Evolutionary conservation across 2,329 filamentous ascomycete genomes (phyloP), one percentile per base, ranked within the genome.

Genomic region (Fusarium denticulatum): DNA sequence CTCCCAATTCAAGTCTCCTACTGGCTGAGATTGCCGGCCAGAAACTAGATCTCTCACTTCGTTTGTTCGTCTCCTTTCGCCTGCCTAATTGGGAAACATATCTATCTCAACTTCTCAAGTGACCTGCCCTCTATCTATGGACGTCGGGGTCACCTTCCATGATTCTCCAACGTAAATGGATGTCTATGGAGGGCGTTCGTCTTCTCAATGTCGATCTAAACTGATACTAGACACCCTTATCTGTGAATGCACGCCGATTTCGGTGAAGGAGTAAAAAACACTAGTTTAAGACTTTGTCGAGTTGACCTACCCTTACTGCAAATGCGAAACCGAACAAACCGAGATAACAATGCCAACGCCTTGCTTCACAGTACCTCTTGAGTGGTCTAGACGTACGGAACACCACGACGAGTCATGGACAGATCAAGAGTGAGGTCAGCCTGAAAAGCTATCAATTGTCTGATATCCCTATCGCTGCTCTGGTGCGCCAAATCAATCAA

Each of bases 401-500:
- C 40, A 45, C 22, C 20, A 28, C 34, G 30, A 24, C 46, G 43
- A 53, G 40, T n/a, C 28, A 28, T 30, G 40, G 22, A 10, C 30
- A n/a, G 46, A 46, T 56, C 26, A 53, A 47, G 28, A 50, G 43
- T 32, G 37, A 43, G 63, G 61, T 53, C 60, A 68, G 61, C 63
- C 16, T 60, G 61, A 58, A 64, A 68, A 64, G 47, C 47, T 69
- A 74, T 67, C 64, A 70, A 64, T 60, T 65, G 37, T 49, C 57
- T 61, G 60, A 67, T 66, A 64, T 66, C 66, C 61, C 49, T 69
- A 61, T 75, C 61, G 64, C 69, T 72, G 49, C 50, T 68, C 60
- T 61, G 52, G 50, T 76, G 71, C 67, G 64, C 67, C 62, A 74
- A 70, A 67, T 69, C 69, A 69, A 55, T 69, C 65, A 69, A 66